Percentiles rank a stretch among this genome's conserved stretches.
phyloP scores from a whole-genome alignment of 1,284 basidiomycete genomes.

The Coniferiporia weirii region DNA sequence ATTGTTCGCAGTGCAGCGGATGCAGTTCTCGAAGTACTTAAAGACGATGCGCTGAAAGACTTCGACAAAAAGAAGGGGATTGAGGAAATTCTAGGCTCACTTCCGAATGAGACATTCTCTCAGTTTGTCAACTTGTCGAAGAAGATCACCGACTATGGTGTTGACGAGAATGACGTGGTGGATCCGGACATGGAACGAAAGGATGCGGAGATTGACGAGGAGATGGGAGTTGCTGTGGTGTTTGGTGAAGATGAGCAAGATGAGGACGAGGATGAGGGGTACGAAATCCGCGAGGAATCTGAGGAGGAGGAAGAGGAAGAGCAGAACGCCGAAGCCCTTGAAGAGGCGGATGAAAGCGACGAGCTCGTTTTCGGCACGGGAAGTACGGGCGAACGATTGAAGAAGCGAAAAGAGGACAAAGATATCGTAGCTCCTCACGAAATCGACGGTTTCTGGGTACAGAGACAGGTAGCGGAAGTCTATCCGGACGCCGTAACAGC shows the following conservation, averaged over 20 bases:
- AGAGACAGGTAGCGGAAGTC: constrained; percentile 85
- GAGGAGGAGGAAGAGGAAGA: constrained; percentile 67
- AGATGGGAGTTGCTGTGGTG: constrained; percentile 91
- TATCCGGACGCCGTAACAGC: constrained; percentile 95
- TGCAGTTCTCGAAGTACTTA: constrained; percentile 84
- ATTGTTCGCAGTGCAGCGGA: constrained; percentile 94
- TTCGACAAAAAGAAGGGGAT: constrained; percentile 98
- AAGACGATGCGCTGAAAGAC: constrained; percentile 88
- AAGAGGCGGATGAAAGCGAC: constrained; percentile 47
- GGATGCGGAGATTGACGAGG: constrained; percentile 85
- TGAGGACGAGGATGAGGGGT: constrained; percentile 84
- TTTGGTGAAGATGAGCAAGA: constrained; percentile 96
- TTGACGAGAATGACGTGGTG: constrained; percentile 73
- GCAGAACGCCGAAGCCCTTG: constrained; percentile 42
- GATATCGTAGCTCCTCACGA: constrained; percentile 86
- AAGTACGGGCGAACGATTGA: constrained; percentile 27
- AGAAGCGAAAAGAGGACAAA: constrained; percentile 57
- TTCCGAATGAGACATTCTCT: constrained; percentile 77
- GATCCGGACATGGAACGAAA: constrained; percentile 74
- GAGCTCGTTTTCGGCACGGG: constrained; percentile 72
- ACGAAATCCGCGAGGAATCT: constrained; percentile 72
- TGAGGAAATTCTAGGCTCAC: constrained; percentile 70
- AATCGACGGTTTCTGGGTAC: constrained; percentile 98
- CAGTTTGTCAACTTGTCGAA: constrained; percentile 87
- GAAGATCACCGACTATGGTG: constrained; percentile 95